Evolutionary conservation across 371 early-diverging fungal species (phyloP).

Genomic region (Apophysomyces ossiformis): DNA sequence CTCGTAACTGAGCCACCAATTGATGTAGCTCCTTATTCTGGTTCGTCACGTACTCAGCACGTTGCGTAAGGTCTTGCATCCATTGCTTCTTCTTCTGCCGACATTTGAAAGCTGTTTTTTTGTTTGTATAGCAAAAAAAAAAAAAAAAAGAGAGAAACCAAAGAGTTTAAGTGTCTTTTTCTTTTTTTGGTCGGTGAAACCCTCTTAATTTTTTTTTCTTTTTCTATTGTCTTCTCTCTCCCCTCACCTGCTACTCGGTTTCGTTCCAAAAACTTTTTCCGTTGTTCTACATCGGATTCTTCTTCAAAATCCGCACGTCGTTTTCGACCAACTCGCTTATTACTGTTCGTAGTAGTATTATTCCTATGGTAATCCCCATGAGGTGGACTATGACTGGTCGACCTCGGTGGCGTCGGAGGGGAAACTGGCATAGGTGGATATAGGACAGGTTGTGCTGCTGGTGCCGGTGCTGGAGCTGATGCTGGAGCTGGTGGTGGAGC

Average conservation of each 20-base stretch:
- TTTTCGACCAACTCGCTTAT: constrained; percentile 25
- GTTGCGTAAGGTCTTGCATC: constrained; percentile 70
- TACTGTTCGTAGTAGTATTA: neutral
- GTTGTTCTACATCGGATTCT: constrained; percentile 34
- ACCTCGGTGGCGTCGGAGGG: constrained; percentile 1
- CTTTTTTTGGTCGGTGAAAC: no score
- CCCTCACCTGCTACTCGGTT: constrained; percentile 66
- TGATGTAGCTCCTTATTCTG: constrained; percentile 63
- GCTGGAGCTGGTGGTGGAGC: no score
- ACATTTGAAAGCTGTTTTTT: constrained; percentile 68
- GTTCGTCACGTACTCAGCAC: constrained; percentile 51
- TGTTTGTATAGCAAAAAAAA: neutral
- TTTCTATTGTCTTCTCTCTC: neutral
- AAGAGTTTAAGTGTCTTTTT: no score
- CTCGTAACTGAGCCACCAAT: constrained; percentile 60
- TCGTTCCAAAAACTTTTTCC: constrained; percentile 60
- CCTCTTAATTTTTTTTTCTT: neutral
- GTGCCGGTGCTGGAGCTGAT: no score
- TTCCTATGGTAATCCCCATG: neutral
- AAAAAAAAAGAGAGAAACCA: no score
- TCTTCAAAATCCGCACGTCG: constrained; percentile 41
- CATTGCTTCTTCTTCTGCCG: constrained; percentile 81
- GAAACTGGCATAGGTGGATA: neutral
- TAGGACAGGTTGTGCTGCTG: no score
- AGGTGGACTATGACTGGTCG: neutral